Evolutionary conservation across 352 stramenopile species (phyloP).

Genomic region (Plasmopara muralis): DNA sequence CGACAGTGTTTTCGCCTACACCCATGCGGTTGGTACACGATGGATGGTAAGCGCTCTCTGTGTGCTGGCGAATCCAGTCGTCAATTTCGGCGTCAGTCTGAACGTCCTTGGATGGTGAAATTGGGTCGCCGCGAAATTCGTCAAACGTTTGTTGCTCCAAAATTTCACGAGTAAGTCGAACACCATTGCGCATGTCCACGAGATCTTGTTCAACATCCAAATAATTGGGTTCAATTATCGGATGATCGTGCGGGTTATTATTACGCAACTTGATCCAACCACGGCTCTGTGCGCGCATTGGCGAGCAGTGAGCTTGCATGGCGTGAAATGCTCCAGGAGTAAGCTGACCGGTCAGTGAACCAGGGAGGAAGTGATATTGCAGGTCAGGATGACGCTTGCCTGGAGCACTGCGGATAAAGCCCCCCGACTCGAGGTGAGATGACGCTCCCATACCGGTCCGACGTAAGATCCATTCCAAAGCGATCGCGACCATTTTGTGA

Average conservation of each 20-base stretch:
- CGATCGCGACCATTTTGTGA: slow-evolving; percentile 83
- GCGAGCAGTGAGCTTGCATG: slow-evolving; percentile 85
- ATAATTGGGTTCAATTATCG: slow-evolving; percentile 87
- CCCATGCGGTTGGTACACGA: slow-evolving; percentile 89
- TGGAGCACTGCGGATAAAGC: slow-evolving; percentile 55
- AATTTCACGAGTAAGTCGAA: slow-evolving; percentile 81
- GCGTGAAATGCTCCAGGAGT: slow-evolving; percentile 45
- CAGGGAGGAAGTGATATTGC: slow-evolving; percentile 88
- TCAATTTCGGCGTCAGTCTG: slow-evolving; percentile 74
- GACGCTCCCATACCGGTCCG: slow-evolving; percentile 69
- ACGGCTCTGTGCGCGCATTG: slow-evolving; percentile 82
- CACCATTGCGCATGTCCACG: slow-evolving; percentile 67
- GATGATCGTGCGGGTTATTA: slow-evolving; percentile 62
- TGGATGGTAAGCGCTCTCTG: slow-evolving; percentile 85
- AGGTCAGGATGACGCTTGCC: slow-evolving; percentile 82
- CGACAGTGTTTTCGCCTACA: slow-evolving; percentile 73
- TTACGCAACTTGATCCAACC: slow-evolving; percentile 78
- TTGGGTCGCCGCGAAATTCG: slow-evolving; percentile 70
- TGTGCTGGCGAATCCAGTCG: slow-evolving; percentile 77
- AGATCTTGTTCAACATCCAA: slow-evolving; percentile 75
- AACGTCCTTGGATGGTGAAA: slow-evolving; percentile 60
- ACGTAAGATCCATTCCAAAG: slow-evolving; percentile 73
- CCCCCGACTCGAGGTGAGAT: slow-evolving; percentile 77
- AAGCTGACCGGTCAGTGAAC: slow-evolving; percentile 44
- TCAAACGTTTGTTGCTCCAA: slow-evolving; percentile 83